Evolutionary conservation across 306 rosid species (phyloP), one percentile per base, ranked within the genome.

Genomic region (Acmispon strigosus): DNA sequence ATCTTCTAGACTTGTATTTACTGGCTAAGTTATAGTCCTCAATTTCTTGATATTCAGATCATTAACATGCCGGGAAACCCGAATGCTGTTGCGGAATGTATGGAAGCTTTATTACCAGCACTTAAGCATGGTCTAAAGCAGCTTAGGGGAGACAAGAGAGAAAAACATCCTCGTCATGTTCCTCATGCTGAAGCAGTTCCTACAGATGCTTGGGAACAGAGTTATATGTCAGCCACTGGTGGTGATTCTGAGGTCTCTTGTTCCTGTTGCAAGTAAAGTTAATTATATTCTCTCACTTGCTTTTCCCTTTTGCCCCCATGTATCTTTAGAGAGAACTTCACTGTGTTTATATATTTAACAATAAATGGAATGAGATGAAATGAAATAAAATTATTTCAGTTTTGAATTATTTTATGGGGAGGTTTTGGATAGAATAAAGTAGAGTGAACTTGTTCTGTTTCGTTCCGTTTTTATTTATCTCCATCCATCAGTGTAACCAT

Each of bases 11-110:
- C 16, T 72, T 24, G 32, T 42, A 72, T 43, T 60, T 47, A 47
- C 50, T 20, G 18, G 60, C 17, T 66, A 9, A 61, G 48, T 53
- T 41, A 36, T 59, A 65, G 51, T 10, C 69, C 42, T 70, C 53
- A 32, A 49, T 57, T 41, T 69, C 52, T 62, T 56, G 47, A 66
- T 44, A 42, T 77, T 59, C 85, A 91, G 97, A 91, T 91, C 59
- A 86, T 93, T 77, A 90, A 93, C 89, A 93, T 93, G 96, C 98
- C 97, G 19, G 97, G 98, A 75, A 93, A 90, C 78, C 97, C 98
- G 5, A 90, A 93, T 69, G 98, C 97, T 7, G 98, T 82, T 74
- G 90, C 89, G 0, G 98, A 93, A 83, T 93, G 98, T 71, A 80
- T 90, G 96, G 97, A 84, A 58, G 90, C 98, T 15, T 84, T 93